Percentiles rank a stretch among this genome's conserved stretches.
phyloP scores from a whole-genome alignment of 2,329 filamentous ascomycete species.

The Ceratocystiopsis minuta region DNA sequence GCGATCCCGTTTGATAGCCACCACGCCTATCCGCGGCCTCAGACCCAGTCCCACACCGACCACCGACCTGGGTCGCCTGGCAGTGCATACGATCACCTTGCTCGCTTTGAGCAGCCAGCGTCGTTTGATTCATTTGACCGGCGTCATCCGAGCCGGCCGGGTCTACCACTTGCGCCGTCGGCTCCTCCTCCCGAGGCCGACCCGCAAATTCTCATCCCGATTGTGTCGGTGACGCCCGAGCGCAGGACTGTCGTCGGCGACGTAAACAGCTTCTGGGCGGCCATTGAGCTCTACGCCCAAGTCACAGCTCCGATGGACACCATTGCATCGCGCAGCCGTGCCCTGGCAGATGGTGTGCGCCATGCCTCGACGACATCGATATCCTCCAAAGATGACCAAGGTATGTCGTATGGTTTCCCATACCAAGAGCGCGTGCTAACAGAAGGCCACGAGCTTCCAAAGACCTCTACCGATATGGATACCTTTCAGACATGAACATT shows the following conservation, averaged over 20 bases:
- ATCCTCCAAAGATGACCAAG: slow-evolving; percentile 1
- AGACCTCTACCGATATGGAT: slow-evolving; percentile 23
- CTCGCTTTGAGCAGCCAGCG: neutral
- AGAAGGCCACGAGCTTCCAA: neutral
- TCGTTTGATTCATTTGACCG: neutral
- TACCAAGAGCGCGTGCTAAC: too few species aligned
- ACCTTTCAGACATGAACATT: slow-evolving; percentile 29
- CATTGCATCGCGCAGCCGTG: neutral
- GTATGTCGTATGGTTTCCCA: neutral
- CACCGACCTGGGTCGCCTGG: too few species aligned
- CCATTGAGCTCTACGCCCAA: slow-evolving; percentile 28
- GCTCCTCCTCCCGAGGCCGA: neutral
- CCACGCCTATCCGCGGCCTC: too few species aligned
- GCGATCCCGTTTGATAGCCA: slow-evolving; percentile 1
- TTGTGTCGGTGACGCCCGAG: slow-evolving; percentile 8
- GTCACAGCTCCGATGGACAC: slow-evolving; percentile 9
- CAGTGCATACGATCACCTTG: neutral
- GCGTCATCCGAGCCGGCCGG: neutral
- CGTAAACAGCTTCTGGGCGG: slow-evolving; percentile 16
- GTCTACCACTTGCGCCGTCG: neutral
- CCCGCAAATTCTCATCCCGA: slow-evolving; percentile 7
- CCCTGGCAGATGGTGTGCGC: neutral
- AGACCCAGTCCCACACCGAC: too few species aligned
- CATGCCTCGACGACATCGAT: neutral
- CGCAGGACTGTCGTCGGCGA: slow-evolving; percentile 4